Percentiles rank a stretch among this genome's conserved stretches.
phyloP scores from a whole-genome alignment of 192 early-diverging fungal species.

The Funneliformis geosporum region DNA sequence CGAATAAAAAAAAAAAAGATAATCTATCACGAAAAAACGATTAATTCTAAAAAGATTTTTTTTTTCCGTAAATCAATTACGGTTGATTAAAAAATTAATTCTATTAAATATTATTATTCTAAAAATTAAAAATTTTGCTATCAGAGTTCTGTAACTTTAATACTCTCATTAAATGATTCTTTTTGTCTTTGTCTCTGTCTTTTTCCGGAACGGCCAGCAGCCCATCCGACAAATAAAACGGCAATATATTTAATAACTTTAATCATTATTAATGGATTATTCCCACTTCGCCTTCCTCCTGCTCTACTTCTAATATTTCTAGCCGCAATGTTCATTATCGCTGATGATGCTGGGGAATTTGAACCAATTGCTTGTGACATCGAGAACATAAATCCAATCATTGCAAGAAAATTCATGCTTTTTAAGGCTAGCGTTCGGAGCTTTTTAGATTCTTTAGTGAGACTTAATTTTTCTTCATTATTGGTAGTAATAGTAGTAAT shows the following conservation, averaged over 20 bases:
- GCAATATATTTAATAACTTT: constrained; percentile 3
- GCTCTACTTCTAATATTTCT: background rate
- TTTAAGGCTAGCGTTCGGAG: background rate
- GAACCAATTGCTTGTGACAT: background rate
- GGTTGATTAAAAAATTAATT: background rate
- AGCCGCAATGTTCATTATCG: background rate
- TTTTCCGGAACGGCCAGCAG: background rate
- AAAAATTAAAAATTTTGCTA: background rate
- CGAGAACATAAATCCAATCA: background rate
- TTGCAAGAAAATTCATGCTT: background rate
- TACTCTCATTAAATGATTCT: background rate
- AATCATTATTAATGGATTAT: background rate
- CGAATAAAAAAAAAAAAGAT: background rate
- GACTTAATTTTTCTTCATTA: background rate
- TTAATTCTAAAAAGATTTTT: background rate
- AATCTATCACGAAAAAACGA: background rate
- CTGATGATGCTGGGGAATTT: background rate
- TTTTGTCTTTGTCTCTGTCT: background rate
- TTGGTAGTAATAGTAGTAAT: background rate
- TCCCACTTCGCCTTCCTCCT: background rate
- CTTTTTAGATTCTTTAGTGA: background rate
- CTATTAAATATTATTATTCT: too few relatives aligned
- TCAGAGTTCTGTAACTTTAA: background rate
- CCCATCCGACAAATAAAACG: constrained; percentile 3
- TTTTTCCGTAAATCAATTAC: background rate